A percentile compares a stretch with the other conserved stretches of the same genome.
These are phyloP conservation scores for Fomitopsis serialis DNA, from an alignment of 768 basidiomycete genomes.

Conservation along the genomic window DNA sequence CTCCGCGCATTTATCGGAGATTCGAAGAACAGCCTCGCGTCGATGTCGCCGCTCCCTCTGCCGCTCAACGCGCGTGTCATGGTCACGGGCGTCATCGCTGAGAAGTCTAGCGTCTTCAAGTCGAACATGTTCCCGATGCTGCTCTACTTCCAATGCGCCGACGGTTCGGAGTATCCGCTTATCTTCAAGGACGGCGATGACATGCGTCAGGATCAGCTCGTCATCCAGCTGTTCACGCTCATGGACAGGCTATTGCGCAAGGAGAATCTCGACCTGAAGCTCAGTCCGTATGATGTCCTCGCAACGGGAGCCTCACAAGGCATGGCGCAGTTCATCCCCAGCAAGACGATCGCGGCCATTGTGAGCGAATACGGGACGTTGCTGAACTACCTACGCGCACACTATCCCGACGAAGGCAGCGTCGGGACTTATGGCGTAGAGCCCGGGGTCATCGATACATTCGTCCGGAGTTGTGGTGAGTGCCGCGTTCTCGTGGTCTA, in stretches of 20 bases:
- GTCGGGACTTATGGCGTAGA: conserved; percentile 95
- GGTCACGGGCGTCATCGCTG: conserved; percentile 82
- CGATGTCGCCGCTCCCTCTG: conserved; percentile 77
- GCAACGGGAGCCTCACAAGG: conserved; percentile 91
- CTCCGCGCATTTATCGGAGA: conserved; percentile 82
- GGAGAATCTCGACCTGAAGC: conserved; percentile 90
- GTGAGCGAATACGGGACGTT: conserved; percentile 87
- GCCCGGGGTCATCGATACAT: conserved; percentile 91
- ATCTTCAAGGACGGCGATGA: conserved; percentile 99
- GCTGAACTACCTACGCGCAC: conserved; percentile 80
- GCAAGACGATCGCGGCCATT: conserved; percentile 93
- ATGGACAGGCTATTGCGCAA: conserved; percentile 93
- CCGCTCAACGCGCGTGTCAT: conserved; percentile 87
- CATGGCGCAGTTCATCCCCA: conserved; percentile 94
- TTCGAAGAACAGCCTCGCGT: conserved; percentile 76
- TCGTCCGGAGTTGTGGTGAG: conserved; percentile 93
- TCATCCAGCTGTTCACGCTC: conserved; percentile 96
- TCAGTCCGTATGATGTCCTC: conserved; percentile 88
- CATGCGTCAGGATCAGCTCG: conserved; percentile 96
- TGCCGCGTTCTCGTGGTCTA: conserved; percentile 3
- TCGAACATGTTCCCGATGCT: conserved; percentile 92
- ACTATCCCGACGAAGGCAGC: conserved; percentile 91
- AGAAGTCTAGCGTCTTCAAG: conserved; percentile 95
- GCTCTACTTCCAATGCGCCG: conserved; percentile 82
- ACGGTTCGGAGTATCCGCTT: conserved; percentile 83